These are phyloP conservation scores for Paraphoma sp. DNA, from an alignment of 2,329 filamentous ascomycete genomes.

Conservation along the genomic window DNA sequence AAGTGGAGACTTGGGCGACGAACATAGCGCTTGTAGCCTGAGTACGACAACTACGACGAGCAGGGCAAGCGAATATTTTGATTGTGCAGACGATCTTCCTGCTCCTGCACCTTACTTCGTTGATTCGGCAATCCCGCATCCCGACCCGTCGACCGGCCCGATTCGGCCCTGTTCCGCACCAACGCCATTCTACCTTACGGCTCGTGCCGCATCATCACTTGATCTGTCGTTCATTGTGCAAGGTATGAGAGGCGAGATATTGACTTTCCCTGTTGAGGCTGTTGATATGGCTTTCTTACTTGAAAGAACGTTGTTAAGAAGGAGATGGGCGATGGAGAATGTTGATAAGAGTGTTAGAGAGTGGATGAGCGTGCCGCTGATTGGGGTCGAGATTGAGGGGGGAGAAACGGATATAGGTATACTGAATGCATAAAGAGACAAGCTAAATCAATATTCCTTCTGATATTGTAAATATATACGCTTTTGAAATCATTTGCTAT, in stretches of 20 bases:
- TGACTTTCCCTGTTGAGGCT: constrained; percentile 1
- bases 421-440: not conserved
- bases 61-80: too few relatives aligned
- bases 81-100: too few relatives aligned
- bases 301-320: constrained; percentile 3
- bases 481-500: not conserved
- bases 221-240: constrained; percentile 5
- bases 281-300: constrained; percentile 10
- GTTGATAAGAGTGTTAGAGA: not conserved
- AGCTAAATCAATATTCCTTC: too few relatives aligned
- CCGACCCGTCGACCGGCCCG: too few relatives aligned
- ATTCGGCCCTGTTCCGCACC: not conserved
- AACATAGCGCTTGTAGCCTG: too few relatives aligned
- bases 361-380: constrained; percentile 2
- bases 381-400: not conserved
- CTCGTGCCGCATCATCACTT: not conserved
- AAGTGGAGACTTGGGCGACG: too few relatives aligned
- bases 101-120: too few relatives aligned
- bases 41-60: too few relatives aligned
- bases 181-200: constrained; percentile 5
- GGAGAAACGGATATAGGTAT: not conserved
- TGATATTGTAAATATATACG: not conserved
- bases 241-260: constrained; percentile 4
- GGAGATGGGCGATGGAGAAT: constrained; percentile 1
- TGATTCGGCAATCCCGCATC: too few relatives aligned